Conservation (phyloP, 2,329 filamentous ascomycete species). For the Exophiala calicioides region DNA sequence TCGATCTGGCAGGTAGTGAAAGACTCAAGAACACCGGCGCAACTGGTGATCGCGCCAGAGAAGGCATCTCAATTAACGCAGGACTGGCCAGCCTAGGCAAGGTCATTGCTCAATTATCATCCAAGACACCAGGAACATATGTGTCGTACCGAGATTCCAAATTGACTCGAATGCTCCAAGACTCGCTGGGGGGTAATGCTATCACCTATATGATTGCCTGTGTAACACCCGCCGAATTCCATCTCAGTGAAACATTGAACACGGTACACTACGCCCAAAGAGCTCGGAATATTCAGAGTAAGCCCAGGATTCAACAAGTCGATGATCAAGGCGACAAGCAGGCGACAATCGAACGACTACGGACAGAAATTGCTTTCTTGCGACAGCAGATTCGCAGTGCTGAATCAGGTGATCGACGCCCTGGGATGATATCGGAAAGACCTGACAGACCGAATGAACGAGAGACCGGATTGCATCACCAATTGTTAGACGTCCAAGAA, state of each 20-base stretch:
- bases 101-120: slow-evolving; percentile 96
- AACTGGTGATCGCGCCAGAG: slow-evolving; percentile 88
- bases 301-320: slow-evolving; percentile 90
- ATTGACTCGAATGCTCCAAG: slow-evolving; percentile 89
- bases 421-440: slow-evolving; percentile 65
- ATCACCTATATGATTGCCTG: slow-evolving; percentile 99
- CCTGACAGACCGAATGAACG: slow-evolving; percentile 78
- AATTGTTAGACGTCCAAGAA: slow-evolving; percentile 88
- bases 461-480: slow-evolving; percentile 88
- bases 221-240: slow-evolving; percentile 94
- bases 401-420: slow-evolving; percentile 63
- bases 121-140: slow-evolving; percentile 80
- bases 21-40: slow-evolving; percentile 95
- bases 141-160: slow-evolving; percentile 99
- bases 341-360: slow-evolving; percentile 86
- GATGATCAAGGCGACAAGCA: slow-evolving; percentile 91
- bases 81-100: slow-evolving; percentile 93
- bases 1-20: slow-evolving; percentile 95
- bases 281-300: slow-evolving; percentile 94
- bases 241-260: slow-evolving; percentile 95
- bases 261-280: slow-evolving; percentile 97
- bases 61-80: slow-evolving; percentile 97
- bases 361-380: slow-evolving; percentile 89
- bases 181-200: slow-evolving; percentile 93
- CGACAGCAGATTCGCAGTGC: slow-evolving; percentile 88